Conservation (phyloP, 768 basidiomycete species). For the Termitomyces sp. region DNA sequence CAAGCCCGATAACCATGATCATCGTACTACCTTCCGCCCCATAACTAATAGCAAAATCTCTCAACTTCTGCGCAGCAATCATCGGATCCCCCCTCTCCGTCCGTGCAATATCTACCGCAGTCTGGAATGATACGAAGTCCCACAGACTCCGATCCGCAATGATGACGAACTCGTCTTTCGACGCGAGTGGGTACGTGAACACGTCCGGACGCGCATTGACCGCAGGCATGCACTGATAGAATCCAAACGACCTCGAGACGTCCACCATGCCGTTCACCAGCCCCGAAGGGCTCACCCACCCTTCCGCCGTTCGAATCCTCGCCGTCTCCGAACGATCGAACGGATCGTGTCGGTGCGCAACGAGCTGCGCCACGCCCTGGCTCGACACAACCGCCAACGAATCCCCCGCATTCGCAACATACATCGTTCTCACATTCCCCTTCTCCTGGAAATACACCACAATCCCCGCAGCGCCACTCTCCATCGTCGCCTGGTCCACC, state of each 20-base stretch:
- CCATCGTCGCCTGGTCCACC: constrained; percentile 50
- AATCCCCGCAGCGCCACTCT: constrained; percentile 79
- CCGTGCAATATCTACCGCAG: constrained; percentile 93
- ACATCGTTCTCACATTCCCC: constrained; percentile 60
- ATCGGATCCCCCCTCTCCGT: constrained; percentile 58
- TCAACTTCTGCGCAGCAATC: constrained; percentile 93
- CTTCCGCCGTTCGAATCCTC: constrained; percentile 89
- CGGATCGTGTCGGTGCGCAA: constrained; percentile 86
- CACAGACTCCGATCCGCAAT: constrained; percentile 91
- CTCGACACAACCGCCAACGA: constrained; percentile 84
- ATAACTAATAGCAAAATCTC: constrained; percentile 96
- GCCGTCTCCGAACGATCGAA: constrained; percentile 82
- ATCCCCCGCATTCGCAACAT: constrained; percentile 89
- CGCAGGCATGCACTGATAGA: constrained; percentile 84
- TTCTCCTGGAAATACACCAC: constrained; percentile 76
- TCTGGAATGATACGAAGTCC: constrained; percentile 93
- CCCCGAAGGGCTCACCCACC: constrained; percentile 91
- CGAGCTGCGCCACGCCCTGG: constrained; percentile 66
- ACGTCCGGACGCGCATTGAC: constrained; percentile 89
- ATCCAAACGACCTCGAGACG: constrained; percentile 92
- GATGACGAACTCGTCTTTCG: constrained; percentile 94
- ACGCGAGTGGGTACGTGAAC: constrained; percentile 62
- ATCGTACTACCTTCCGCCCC: constrained; percentile 92
- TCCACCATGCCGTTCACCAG: constrained; percentile 90
- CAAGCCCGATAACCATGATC: constrained; percentile 95